These are phyloP conservation scores for Platanthera zijinensis DNA, from an alignment of 106 monocot genomes.

Conservation along the genomic window DNA sequence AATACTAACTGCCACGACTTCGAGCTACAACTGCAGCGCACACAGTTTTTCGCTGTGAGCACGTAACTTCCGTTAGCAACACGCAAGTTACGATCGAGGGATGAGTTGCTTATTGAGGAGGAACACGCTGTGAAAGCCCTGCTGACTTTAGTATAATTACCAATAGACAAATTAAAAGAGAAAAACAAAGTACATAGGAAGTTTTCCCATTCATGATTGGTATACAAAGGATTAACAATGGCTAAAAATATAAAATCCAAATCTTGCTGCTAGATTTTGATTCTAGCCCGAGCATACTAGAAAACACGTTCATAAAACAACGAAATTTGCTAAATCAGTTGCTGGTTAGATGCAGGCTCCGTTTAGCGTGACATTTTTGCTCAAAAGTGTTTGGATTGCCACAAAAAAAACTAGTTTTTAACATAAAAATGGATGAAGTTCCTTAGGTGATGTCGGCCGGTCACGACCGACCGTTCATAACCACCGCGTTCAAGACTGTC, in stretches of 20 bases:
- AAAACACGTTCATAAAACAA: too few relatives aligned
- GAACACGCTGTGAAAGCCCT: conserved; percentile 27
- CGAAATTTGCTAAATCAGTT: too few relatives aligned
- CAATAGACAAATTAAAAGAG: neutral
- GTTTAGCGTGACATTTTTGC: too few relatives aligned
- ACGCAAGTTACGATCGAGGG: conserved; percentile 24
- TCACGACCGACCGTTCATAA: too few relatives aligned
- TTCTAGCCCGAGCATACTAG: too few relatives aligned
- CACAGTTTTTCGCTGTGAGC: conserved; percentile 38
- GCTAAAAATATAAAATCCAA: neutral
- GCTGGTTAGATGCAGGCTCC: too few relatives aligned
- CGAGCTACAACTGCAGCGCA: conserved; percentile 41
- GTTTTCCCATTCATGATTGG: neutral
- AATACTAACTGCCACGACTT: conserved; percentile 25
- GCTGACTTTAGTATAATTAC: neutral
- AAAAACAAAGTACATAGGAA: neutral
- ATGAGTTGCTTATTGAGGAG: conserved; percentile 27
- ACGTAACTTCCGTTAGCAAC: conserved; percentile 41
- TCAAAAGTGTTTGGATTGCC: too few relatives aligned
- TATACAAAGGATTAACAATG: neutral
- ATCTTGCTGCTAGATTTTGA: neutral
- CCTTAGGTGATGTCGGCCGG: too few relatives aligned
- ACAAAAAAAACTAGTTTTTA: too few relatives aligned
- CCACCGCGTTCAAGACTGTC: too few relatives aligned
- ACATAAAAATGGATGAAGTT: too few relatives aligned